A percentile compares a stretch with the other conserved stretches of the same genome.
phyloP scores from a whole-genome alignment of 2,329 filamentous ascomycete species.

The Parascedosporium putredinis region DNA sequence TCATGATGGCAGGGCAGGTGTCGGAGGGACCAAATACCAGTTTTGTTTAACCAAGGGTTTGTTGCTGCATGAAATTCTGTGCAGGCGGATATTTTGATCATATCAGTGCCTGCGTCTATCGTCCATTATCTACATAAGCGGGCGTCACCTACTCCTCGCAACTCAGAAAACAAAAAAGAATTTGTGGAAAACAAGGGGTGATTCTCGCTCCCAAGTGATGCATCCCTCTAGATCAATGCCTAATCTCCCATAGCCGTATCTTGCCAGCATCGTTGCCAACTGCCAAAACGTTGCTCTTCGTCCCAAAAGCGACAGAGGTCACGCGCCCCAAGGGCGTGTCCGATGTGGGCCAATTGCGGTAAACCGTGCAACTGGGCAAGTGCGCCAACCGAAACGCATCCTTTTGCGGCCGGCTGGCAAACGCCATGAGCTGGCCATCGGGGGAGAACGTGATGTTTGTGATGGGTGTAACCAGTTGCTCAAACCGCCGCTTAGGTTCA shows the following conservation, averaged over 20 bases:
- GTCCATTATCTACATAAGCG: background rate
- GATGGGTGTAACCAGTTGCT: constrained; percentile 80
- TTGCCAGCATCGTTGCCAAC: constrained; percentile 85
- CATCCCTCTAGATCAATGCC: too few species aligned
- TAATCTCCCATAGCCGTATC: constrained; percentile 83
- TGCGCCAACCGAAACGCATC: constrained; percentile 83
- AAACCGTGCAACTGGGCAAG: constrained; percentile 84
- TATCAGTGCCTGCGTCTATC: background rate
- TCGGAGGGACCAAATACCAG: too few species aligned
- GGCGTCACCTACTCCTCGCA: too few species aligned
- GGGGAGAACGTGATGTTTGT: constrained; percentile 72
- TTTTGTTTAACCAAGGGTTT: too few species aligned
- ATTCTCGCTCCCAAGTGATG: background rate
- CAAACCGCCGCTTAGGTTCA: constrained; percentile 61
- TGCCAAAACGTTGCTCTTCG: constrained; percentile 59
- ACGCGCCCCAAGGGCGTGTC: constrained; percentile 81
- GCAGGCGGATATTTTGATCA: too few species aligned
- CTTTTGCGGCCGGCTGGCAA: constrained; percentile 78
- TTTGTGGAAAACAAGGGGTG: constrained; percentile 7
- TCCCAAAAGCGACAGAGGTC: constrained; percentile 60
- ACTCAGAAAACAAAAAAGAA: background rate
- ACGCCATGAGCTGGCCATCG: constrained; percentile 80
- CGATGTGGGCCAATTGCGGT: constrained; percentile 91
- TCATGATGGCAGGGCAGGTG: background rate
- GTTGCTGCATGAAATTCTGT: too few species aligned